phyloP scores from a whole-genome alignment of 164 flowering plant genomes.

The Tetrastigma voinierianum region DNA sequence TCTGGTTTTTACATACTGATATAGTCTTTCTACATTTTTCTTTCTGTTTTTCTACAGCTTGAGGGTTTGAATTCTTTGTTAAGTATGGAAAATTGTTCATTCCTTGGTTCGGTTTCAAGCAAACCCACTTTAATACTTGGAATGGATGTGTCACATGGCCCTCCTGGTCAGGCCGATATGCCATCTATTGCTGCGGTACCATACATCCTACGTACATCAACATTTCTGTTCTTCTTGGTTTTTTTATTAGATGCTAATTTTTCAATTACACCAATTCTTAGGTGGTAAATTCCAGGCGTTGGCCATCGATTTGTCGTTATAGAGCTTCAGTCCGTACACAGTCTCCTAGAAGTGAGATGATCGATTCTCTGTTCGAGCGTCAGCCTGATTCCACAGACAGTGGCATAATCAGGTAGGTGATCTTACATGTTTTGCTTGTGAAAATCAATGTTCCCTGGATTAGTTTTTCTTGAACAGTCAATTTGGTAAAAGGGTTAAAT shows the following conservation, averaged over 20 bases:
- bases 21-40: neutral
- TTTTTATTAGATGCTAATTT: too few relatives aligned
- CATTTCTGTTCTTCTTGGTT: neutral
- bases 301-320: conserved; percentile 26
- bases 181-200: conserved; percentile 19
- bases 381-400: conserved; percentile 8
- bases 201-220: neutral
- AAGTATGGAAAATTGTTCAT: neutral
- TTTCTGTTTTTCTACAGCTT: conserved; percentile 6
- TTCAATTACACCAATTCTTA: neutral
- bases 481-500: neutral
- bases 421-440: neutral
- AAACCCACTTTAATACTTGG: conserved; percentile 12
- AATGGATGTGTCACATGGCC: conserved; percentile 20
- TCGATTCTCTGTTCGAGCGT: conserved; percentile 18
- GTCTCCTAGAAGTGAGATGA: conserved; percentile 27
- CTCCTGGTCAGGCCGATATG: conserved; percentile 11
- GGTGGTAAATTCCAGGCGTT: conserved; percentile 27
- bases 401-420: conserved; percentile 18
- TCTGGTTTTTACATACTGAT: neutral
- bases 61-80: conserved; percentile 14
- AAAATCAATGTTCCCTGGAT: neutral
- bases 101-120: conserved; percentile 4
- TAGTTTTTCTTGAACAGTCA: neutral
- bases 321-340: conserved; percentile 23